Conservation (phyloP, 148 eudicot genomes). For the Gaultheria prostrata region DNA sequence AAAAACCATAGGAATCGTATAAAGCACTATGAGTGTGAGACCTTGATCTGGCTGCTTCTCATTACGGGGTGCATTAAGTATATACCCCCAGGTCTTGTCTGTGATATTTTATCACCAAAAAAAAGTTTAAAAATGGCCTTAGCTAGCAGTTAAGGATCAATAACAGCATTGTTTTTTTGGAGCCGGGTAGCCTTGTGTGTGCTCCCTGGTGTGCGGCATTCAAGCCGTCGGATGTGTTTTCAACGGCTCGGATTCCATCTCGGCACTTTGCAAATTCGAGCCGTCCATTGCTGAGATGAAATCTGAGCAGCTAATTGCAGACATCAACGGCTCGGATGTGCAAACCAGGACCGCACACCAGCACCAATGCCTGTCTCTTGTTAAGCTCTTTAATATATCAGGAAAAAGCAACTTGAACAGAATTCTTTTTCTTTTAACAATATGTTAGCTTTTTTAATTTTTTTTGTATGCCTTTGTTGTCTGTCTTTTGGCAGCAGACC, state of each 20-base stretch:
- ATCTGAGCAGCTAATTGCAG: too few relatives aligned
- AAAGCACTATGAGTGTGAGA: not conserved
- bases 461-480: conserved; percentile 1
- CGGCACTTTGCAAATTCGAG: too few relatives aligned
- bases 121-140: too few relatives aligned
- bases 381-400: not conserved
- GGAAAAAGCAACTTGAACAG: not conserved
- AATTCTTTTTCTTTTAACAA: not conserved
- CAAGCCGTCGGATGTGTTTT: too few relatives aligned
- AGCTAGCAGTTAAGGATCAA: not conserved
- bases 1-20: not conserved
- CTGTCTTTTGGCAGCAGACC: not conserved
- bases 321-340: too few relatives aligned
- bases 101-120: not conserved
- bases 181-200: too few relatives aligned
- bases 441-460: not conserved
- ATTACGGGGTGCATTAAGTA: not conserved
- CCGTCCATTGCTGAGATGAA: too few relatives aligned
- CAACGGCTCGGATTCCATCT: too few relatives aligned
- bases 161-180: too few relatives aligned
- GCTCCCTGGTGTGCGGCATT: too few relatives aligned
- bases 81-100: not conserved
- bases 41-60: not conserved
- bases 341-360: too few relatives aligned
- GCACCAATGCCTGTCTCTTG: not conserved